Evolutionary conservation across 2,329 filamentous ascomycete species (phyloP).

Genomic region (Aschersonia sp.): DNA sequence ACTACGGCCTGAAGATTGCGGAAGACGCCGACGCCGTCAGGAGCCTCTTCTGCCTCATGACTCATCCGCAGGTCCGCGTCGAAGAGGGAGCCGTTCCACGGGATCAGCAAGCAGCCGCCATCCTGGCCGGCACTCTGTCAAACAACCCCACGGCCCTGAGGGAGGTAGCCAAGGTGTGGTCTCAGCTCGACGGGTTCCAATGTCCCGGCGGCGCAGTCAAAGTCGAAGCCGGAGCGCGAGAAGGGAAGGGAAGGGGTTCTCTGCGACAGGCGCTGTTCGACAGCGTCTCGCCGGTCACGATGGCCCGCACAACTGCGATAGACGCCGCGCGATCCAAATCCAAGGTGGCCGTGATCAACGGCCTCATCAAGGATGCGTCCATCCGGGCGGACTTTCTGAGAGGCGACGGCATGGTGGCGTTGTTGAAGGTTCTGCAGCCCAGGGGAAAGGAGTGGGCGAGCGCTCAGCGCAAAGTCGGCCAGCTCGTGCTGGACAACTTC

Average conservation of each 20-base stretch:
- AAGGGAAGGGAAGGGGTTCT: conserved; percentile 4
- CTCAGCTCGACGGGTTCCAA: conserved; percentile 19
- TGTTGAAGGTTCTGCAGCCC: conserved; percentile 36
- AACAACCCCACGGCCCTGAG: conserved; percentile 50
- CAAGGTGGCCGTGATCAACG: conserved; percentile 36
- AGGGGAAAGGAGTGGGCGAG: conserved; percentile 32
- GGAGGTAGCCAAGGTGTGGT: conserved; percentile 35
- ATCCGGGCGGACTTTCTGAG: conserved; percentile 42
- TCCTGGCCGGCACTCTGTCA: conserved; percentile 42
- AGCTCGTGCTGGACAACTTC: conserved; percentile 49
- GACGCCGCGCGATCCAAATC: conserved; percentile 17
- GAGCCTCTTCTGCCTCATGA: conserved; percentile 42
- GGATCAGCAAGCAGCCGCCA: conserved; percentile 39
- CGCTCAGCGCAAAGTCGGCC: conserved; percentile 38
- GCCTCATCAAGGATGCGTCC: conserved; percentile 36
- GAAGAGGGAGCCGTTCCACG: conserved; percentile 17
- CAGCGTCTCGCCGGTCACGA: conserved; percentile 19
- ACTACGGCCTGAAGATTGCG: conserved; percentile 50
- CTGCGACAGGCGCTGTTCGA: conserved; percentile 26
- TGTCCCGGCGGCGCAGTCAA: conserved; percentile 15
- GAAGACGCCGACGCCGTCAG: conserved; percentile 38
- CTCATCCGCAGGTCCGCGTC: conserved; percentile 11
- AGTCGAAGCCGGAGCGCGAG: no score
- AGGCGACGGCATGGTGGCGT: conserved; percentile 34
- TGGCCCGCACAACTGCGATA: conserved; percentile 2